Evolutionary conservation across 805 yeast species (phyloP), one percentile per base, ranked within the genome.

Genomic region (Komagataella pseudopastoris): DNA sequence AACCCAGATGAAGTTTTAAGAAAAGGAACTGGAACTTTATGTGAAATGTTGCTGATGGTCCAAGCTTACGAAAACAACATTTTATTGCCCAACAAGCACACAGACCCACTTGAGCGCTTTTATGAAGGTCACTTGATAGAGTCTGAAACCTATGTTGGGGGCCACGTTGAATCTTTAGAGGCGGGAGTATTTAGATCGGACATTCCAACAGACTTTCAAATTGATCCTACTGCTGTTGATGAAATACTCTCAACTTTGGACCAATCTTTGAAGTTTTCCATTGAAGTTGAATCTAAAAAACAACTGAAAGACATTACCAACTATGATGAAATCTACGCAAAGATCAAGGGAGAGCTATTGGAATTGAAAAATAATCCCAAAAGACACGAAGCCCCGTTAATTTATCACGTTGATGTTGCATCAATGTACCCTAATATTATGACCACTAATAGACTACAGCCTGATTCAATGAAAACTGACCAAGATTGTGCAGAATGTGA

Each of bases 381-480:
- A 44, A 72, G 97, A 57, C 63, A 65, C 10, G 98, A 93, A 59
- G 70, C 71, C 8, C 99, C 99, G 0, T 71, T 87, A 48, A 93
- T 93, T 56, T 93, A 95, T 60, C 99, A 93, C 62, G 96, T 95
- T 44, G 99, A 93, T 71, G 99, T 93, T 50, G 97, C 99, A 0
- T 93, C 99, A 1, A 93, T 93, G 99, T 93, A 93, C 62, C 99
- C 99, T 5, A 93, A 93, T 62, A 93, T 93, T 63, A 93, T 93
- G 98, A 88, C 96, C 6, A 86, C 98, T 0, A 93, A 93, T 67
- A 80, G 99, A 62, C 72, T 93, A 51, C 99, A 93, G 64, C 99
- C 99, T 0, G 99, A 93, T 67, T 90, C 98, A 3, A 91, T 93
- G 88, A 90, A 93, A 57, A 71, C 84, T 0, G 98, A 91, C 61